Evolutionary conservation across 2,329 filamentous ascomycete genomes (phyloP).

Genomic region (Teratosphaeria destructans): DNA sequence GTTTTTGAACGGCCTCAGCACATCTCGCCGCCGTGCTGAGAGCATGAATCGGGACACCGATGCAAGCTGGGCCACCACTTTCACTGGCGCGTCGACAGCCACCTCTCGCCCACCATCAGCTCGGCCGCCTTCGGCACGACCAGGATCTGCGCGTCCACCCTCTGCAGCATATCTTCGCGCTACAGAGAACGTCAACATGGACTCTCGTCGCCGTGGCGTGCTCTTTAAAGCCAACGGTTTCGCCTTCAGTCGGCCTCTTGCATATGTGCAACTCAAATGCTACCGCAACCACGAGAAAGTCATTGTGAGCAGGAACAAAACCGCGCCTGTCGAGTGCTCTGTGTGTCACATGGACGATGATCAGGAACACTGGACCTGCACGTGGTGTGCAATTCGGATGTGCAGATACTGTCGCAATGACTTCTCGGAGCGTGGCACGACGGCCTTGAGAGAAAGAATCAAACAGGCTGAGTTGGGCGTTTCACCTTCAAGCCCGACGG

Average conservation of each 20-base stretch:
- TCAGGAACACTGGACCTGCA: slow-evolving; percentile 21
- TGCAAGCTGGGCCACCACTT: slow-evolving; percentile 2
- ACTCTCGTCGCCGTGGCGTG: slow-evolving; percentile 17
- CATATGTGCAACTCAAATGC: slow-evolving; percentile 20
- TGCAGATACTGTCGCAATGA: slow-evolving; percentile 17
- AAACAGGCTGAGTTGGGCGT: not conserved
- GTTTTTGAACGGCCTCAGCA: slow-evolving; percentile 24
- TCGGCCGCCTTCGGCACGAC: slow-evolving; percentile 2
- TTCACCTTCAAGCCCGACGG: not conserved
- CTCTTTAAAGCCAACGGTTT: slow-evolving; percentile 24
- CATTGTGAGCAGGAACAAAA: slow-evolving; percentile 19
- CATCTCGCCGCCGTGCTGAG: slow-evolving; percentile 22
- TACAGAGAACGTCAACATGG: slow-evolving; percentile 16
- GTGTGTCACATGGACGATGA: slow-evolving; percentile 25
- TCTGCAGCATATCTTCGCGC: slow-evolving; percentile 12
- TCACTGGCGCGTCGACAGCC: slow-evolving; percentile 1
- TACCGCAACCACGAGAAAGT: slow-evolving; percentile 19
- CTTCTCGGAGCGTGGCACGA: not conserved
- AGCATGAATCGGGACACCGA: slow-evolving; percentile 9
- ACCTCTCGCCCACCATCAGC: slow-evolving; percentile 6
- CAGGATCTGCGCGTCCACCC: slow-evolving; percentile 8
- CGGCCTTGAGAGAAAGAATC: not conserved
- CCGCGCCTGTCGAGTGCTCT: slow-evolving; percentile 24
- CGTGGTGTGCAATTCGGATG: slow-evolving; percentile 24
- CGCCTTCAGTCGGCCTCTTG: slow-evolving; percentile 20